Evolutionary conservation across 768 basidiomycete genomes (phyloP).

Genomic region (Leucosporidium yakuticum): DNA sequence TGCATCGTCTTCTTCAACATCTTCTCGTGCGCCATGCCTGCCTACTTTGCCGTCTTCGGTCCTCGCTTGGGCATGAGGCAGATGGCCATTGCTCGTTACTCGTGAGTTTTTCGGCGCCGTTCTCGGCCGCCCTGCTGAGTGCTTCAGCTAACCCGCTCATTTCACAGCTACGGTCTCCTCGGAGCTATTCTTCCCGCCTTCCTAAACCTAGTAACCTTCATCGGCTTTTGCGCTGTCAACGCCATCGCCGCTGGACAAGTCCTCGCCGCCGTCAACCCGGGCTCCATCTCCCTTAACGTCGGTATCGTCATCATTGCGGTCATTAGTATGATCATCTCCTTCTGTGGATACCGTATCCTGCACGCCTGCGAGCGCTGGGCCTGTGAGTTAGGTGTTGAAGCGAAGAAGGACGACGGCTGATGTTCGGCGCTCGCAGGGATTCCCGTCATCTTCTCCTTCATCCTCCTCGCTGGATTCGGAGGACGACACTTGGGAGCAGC

Average conservation of each 20-base stretch:
- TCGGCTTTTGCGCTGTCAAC: conserved; percentile 62
- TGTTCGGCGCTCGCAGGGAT: conserved; percentile 49
- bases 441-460: conserved; percentile 65
- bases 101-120: conserved; percentile 49
- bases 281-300: conserved; percentile 56
- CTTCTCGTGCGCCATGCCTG: conserved; percentile 55
- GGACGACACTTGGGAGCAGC: conserved; percentile 57
- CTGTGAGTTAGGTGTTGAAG: conserved; percentile 44
- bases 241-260: conserved; percentile 66
- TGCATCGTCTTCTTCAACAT: conserved; percentile 65
- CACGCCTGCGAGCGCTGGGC: conserved; percentile 55
- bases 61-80: conserved; percentile 73
- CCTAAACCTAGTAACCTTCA: conserved; percentile 57
- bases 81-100: conserved; percentile 68
- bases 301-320: conserved; percentile 73
- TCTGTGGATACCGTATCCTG: conserved; percentile 31
- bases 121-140: too few relatives aligned
- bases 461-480: conserved; percentile 66
- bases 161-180: conserved; percentile 43
- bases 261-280: conserved; percentile 54
- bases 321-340: conserved; percentile 56
- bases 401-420: not conserved
- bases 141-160: not conserved
- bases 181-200: conserved; percentile 42
- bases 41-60: conserved; percentile 66